These are phyloP conservation scores for Kodamaea ohmeri DNA, from an alignment of 1,139 yeast species.

Conservation along the genomic window DNA sequence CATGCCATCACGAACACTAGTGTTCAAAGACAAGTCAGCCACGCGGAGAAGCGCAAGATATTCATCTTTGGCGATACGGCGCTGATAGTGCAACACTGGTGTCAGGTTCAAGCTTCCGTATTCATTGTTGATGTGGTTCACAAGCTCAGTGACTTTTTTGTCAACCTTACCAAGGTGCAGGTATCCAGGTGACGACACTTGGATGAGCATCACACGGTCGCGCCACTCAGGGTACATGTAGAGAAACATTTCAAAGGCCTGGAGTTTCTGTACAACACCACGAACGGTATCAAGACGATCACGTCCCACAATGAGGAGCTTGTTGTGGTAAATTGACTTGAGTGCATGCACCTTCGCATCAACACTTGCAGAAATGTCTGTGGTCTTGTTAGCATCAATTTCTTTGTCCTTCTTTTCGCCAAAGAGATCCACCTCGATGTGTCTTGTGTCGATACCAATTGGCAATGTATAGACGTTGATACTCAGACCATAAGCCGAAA, in stretches of 20 bases:
- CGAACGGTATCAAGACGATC: constrained; percentile 78
- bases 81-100: constrained; percentile 89
- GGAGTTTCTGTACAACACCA: constrained; percentile 78
- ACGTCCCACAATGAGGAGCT: constrained; percentile 78
- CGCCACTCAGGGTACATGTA: constrained; percentile 92
- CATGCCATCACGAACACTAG: constrained; percentile 94
- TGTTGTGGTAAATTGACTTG: constrained; percentile 64
- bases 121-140: constrained; percentile 74
- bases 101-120: constrained; percentile 78
- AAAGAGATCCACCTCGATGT: constrained; percentile 60
- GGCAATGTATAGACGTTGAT: constrained; percentile 76
- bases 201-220: constrained; percentile 82
- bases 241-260: constrained; percentile 78
- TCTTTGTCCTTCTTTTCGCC: constrained; percentile 12
- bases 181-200: constrained; percentile 81
- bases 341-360: constrained; percentile 48
- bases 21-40: constrained; percentile 86
- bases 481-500: constrained; percentile 73
- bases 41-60: constrained; percentile 82
- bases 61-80: constrained; percentile 84
- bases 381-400: not conserved
- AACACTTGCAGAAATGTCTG: constrained; percentile 14
- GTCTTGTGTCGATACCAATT: constrained; percentile 76
- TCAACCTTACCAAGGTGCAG: constrained; percentile 61
- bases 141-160: constrained; percentile 74